Base-by-base conservation (phyloP, 2,329 filamentous ascomycete species). In the Aspergillus ibericus region DNA sequence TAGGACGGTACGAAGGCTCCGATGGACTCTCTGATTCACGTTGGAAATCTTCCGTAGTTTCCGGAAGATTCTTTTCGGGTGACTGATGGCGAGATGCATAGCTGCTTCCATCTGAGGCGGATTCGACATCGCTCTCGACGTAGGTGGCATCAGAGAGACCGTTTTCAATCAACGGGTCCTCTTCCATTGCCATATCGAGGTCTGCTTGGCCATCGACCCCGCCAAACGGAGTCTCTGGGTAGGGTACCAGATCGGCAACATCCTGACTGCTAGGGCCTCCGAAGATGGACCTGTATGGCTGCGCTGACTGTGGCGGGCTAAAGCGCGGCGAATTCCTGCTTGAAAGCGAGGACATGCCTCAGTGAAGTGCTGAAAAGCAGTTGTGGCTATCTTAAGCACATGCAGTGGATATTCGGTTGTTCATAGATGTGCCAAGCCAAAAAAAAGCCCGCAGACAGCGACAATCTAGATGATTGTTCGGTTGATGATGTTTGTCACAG, bases 1-100 rank as follows among this genome's bases (percentile, higher is more conserved):
- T 95, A 9, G 87, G 87, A 1, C 89, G 83, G 48, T 68, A 63
- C 32, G 44, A 29, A 48, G 15, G 25, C n/a, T 22, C 20, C 0
- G 42, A 15, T 25, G 22, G 42, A 13, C 20, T 16, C 20, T 47
- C 42, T 47, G 42, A 47, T n/a, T 27, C 42, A 47, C 22, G 42
- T 15, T 27, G 42, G 22, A 15, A 2, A n/a, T 27, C 42, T 4
- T 4, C 18, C 22, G 16, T 42, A 7, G 0, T 1, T 16, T 27
- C 22, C 27, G 4, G 36, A 25, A 12, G 18, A n/a, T 29, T 18
- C 22, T 20, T n/a, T 22, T 13, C 27, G 18, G 44, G 44, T 29
- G 25, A 48, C n/a, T 48, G 44, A 13, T 22, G 22, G 8, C 4
- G 15, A 4, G 42, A 47, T 9, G 42, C 42, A 27, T 27, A 29